Conservation (phyloP, 2,329 filamentous ascomycete species). For the Fusarium incarnatum region DNA sequence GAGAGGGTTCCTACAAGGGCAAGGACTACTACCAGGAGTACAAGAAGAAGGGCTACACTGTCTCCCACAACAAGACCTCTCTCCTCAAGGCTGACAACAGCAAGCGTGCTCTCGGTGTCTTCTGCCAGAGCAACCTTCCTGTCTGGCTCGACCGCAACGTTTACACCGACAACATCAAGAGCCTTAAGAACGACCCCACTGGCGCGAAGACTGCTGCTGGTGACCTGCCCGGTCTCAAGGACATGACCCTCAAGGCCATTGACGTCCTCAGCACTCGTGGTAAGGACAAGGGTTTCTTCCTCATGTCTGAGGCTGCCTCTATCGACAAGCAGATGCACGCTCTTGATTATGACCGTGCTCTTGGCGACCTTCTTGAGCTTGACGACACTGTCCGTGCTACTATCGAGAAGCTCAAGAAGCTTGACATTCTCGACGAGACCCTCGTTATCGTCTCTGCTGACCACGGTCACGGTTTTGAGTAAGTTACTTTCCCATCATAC, state of each 20-base stretch:
- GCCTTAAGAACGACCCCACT: slow-evolving; percentile 74
- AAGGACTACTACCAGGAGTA: slow-evolving; percentile 86
- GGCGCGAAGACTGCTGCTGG: slow-evolving; percentile 72
- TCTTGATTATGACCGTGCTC: slow-evolving; percentile 86
- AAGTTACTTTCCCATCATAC: neutral
- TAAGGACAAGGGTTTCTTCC: slow-evolving; percentile 80
- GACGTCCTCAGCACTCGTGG: slow-evolving; percentile 78
- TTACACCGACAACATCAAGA: slow-evolving; percentile 76
- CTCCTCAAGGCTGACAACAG: slow-evolving; percentile 68
- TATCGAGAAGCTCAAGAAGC: slow-evolving; percentile 73
- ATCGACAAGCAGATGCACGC: slow-evolving; percentile 93
- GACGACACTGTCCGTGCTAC: slow-evolving; percentile 86
- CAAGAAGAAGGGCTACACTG: slow-evolving; percentile 75
- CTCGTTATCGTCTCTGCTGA: slow-evolving; percentile 86
- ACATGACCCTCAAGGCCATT: slow-evolving; percentile 90
- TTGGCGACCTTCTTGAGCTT: slow-evolving; percentile 86
- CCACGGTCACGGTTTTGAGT: slow-evolving; percentile 87
- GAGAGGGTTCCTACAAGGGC: slow-evolving; percentile 70
- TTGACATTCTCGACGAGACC: slow-evolving; percentile 78
- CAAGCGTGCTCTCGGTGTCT: slow-evolving; percentile 79
- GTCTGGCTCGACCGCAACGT: slow-evolving; percentile 90
- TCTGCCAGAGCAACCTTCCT: slow-evolving; percentile 78
- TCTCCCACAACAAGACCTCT: slow-evolving; percentile 80
- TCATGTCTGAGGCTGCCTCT: slow-evolving; percentile 87
- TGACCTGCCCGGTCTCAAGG: slow-evolving; percentile 85